Evolutionary conservation across 345 rosid species (phyloP).

Genomic region (Dimocarpus longan): DNA sequence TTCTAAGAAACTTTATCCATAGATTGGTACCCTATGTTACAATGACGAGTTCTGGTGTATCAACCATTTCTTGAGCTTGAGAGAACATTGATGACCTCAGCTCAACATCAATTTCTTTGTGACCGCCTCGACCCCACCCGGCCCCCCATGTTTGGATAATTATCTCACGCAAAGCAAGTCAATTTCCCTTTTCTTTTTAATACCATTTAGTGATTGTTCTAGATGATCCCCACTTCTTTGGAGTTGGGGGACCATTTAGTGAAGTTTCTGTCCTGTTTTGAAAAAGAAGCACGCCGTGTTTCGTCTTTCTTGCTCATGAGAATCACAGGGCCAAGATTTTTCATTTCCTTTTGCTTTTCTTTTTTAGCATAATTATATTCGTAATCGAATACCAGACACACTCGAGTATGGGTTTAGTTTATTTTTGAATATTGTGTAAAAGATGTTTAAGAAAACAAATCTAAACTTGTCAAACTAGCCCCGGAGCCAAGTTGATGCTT

Average conservation of each 20-base stretch:
- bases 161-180: background rate
- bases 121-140: too few relatives aligned
- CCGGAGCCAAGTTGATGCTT: background rate
- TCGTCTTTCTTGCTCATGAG: background rate
- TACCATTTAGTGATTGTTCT: background rate
- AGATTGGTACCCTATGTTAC: too few relatives aligned
- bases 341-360: too few relatives aligned
- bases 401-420: too few relatives aligned
- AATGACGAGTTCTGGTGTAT: background rate
- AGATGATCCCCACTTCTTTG: too few relatives aligned
- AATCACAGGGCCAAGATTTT: background rate
- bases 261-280: too few relatives aligned
- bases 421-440: too few relatives aligned
- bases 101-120: constrained; percentile 4
- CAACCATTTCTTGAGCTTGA: background rate
- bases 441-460: background rate
- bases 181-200: background rate
- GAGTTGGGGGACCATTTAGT: too few relatives aligned
- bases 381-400: background rate
- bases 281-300: too few relatives aligned
- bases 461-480: background rate
- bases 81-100: background rate
- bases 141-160: background rate
- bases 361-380: too few relatives aligned
- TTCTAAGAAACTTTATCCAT: background rate